A percentile compares a stretch with the other conserved stretches of the same genome.
phyloP scores from a whole-genome alignment of 2,329 filamentous ascomycete species.

The Ilyonectria robusta region DNA sequence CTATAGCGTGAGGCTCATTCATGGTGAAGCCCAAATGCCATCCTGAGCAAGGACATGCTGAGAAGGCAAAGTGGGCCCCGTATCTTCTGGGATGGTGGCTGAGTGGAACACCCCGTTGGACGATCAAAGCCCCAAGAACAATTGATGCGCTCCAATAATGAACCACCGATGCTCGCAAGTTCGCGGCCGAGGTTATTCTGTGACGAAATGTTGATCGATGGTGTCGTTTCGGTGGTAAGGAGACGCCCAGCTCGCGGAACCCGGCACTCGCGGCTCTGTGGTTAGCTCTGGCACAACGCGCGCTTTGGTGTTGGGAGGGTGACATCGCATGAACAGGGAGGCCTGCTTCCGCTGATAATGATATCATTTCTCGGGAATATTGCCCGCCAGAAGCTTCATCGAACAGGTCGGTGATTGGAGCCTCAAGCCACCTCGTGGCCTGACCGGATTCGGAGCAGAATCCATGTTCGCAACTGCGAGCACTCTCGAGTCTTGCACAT shows the following conservation, averaged over 20 bases:
- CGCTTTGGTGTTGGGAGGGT: conserved; percentile 5
- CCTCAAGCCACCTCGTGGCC: conserved; percentile 27
- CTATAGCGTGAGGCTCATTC: not conserved
- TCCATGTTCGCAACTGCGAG: not conserved
- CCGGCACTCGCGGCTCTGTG: conserved; percentile 11
- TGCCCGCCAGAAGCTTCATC: conserved; percentile 1
- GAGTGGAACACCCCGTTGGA: conserved; percentile 13
- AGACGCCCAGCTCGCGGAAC: conserved; percentile 16
- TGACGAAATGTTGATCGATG: conserved; percentile 5
- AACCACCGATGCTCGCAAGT: not conserved
- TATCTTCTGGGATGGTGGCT: not conserved
- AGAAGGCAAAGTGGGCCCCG: conserved; percentile 8
- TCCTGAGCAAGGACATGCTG: conserved; percentile 8
- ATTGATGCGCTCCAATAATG: conserved; percentile 45
- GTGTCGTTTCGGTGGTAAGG: not conserved
- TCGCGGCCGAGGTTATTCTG: not conserved
- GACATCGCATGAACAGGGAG: conserved; percentile 28
- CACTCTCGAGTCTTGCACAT: not conserved
- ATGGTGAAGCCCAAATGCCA: not conserved
- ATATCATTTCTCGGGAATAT: conserved; percentile 39
- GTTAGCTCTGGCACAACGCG: not conserved
- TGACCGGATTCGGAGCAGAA: conserved; percentile 10
- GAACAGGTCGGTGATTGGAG: conserved; percentile 21
- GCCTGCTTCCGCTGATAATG: conserved; percentile 21
- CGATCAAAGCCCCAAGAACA: conserved; percentile 33